Base-by-base conservation (phyloP, 495 filamentous ascomycete species). In the Bryoglossum gracile region DNA sequence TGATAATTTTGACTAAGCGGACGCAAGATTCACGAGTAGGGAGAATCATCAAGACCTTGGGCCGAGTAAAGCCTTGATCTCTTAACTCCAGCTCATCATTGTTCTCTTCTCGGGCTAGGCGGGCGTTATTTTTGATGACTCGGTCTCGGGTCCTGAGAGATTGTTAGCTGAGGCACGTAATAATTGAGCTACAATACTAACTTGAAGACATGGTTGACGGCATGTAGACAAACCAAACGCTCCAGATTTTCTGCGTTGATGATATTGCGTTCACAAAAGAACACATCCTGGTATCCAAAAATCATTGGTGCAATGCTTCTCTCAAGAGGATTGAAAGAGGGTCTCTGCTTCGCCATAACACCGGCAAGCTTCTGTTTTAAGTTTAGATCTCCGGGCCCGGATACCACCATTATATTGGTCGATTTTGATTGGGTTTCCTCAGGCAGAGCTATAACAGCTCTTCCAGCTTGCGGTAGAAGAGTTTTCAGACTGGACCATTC, bases 31-130 rank as follows among this genome's bases (percentile, higher is more conserved):
- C 81, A 36, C 88, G 75, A 0, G 92, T 97, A 1, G 92, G 91
- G 6, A 95, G 66, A 32, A 98, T 72, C 55, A 95, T 83, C 18
- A 98, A 76, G 14, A 96, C 81, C 58, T 95, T 96, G 5, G 94
- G 92, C 2, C 92, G 75, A 0, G 92, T 95, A 63, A 96, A 98
- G 3, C 94, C 92, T 66, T 97, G 92, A 62, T 97, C 94, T 36
- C 89, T 80, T 22, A 89, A 70, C 43, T 97, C 92, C 18, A 87
- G 68, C 23, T 84, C 80, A 37, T 78, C 75, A 19, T 74, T 62
- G 2, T 54, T 55, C 8, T 61, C 60, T 25, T 72, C 70, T 24
- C 70, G 70, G n/a, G 75, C 65, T 9, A 94, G 68, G 44, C 81
- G 84, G 17, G 82, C 78, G 57, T 89, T 95, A 66, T 95, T 95